Conservation (phyloP, 2,329 filamentous ascomycete genomes). For the Penicillium aurantiogriseum region DNA sequence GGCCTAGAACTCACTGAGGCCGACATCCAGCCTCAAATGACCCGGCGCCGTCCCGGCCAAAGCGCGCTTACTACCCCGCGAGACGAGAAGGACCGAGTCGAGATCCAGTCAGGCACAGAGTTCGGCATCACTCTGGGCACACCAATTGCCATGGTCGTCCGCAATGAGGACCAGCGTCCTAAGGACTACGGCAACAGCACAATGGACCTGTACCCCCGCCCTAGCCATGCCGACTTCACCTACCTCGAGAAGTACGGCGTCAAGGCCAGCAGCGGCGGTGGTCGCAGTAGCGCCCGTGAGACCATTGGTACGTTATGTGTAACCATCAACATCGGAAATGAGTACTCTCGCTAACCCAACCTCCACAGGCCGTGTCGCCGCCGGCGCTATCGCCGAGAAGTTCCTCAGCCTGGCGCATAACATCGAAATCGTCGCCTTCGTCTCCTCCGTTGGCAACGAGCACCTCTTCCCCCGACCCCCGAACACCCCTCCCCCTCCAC, state of each 20-base stretch:
- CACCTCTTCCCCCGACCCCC: constrained; percentile 70
- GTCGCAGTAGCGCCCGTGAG: constrained; percentile 87
- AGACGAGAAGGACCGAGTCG: constrained; percentile 85
- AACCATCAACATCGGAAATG: not conserved
- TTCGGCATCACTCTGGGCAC: constrained; percentile 86
- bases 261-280: constrained; percentile 86
- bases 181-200: constrained; percentile 87
- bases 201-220: constrained; percentile 88
- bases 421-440: constrained; percentile 88
- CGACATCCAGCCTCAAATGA: constrained; percentile 94
- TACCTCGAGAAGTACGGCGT: constrained; percentile 97
- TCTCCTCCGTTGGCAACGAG: constrained; percentile 76
- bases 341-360: not conserved
- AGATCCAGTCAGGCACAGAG: constrained; percentile 91
- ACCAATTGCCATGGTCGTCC: constrained; percentile 81
- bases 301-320: constrained; percentile 66
- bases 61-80: constrained; percentile 86
- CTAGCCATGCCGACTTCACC: constrained; percentile 93
- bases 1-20: constrained; percentile 79
- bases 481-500: constrained; percentile 67
- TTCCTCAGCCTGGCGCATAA: constrained; percentile 78
- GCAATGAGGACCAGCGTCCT: constrained; percentile 90
- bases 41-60: constrained; percentile 83
- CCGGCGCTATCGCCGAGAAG: constrained; percentile 90
- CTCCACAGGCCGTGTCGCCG: constrained; percentile 69